phyloP scores from a whole-genome alignment of 2,329 filamentous ascomycete species.

The Aspergillus aculeatus region DNA sequence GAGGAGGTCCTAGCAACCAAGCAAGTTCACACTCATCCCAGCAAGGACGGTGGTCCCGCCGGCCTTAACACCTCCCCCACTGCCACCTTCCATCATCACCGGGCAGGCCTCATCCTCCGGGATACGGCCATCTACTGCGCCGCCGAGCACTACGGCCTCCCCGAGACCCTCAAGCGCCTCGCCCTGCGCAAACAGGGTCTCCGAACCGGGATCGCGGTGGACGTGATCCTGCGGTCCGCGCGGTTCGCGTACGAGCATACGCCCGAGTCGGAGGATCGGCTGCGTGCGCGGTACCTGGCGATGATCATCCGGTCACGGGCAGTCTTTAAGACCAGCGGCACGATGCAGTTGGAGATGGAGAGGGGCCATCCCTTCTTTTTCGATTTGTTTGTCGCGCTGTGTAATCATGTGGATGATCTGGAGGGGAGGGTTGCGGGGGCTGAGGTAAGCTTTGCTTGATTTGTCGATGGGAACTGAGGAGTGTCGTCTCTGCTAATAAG shows the following conservation, averaged over 20 bases:
- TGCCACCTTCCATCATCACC: slow-evolving; percentile 73
- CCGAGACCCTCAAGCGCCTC: slow-evolving; percentile 79
- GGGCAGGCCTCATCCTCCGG: slow-evolving; percentile 74
- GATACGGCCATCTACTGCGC: slow-evolving; percentile 95
- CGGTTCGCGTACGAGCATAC: slow-evolving; percentile 96
- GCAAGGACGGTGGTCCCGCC: slow-evolving; percentile 57
- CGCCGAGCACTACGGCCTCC: slow-evolving; percentile 84
- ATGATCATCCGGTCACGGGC: slow-evolving; percentile 96
- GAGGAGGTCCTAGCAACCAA: slow-evolving; percentile 64
- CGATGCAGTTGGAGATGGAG: slow-evolving; percentile 99
- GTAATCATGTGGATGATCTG: slow-evolving; percentile 96
- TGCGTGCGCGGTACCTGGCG: slow-evolving; percentile 95
- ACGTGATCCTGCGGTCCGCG: slow-evolving; percentile 84
- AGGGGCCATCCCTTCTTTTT: slow-evolving; percentile 93
- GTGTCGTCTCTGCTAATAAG: too few species aligned
- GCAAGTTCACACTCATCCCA: slow-evolving; percentile 88
- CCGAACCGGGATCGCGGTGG: slow-evolving; percentile 88
- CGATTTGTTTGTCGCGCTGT: slow-evolving; percentile 96
- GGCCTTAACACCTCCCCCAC: slow-evolving; percentile 66
- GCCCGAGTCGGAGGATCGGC: slow-evolving; percentile 83
- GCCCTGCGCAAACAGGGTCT: slow-evolving; percentile 92
- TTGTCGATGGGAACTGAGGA: too few species aligned
- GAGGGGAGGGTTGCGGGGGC: slow-evolving; percentile 64
- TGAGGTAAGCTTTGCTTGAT: background rate
- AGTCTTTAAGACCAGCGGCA: slow-evolving; percentile 97